Percentiles rank a stretch among this genome's conserved stretches.
phyloP scores from a whole-genome alignment of 192 early-diverging fungal species.

The Coemansia sp. region DNA sequence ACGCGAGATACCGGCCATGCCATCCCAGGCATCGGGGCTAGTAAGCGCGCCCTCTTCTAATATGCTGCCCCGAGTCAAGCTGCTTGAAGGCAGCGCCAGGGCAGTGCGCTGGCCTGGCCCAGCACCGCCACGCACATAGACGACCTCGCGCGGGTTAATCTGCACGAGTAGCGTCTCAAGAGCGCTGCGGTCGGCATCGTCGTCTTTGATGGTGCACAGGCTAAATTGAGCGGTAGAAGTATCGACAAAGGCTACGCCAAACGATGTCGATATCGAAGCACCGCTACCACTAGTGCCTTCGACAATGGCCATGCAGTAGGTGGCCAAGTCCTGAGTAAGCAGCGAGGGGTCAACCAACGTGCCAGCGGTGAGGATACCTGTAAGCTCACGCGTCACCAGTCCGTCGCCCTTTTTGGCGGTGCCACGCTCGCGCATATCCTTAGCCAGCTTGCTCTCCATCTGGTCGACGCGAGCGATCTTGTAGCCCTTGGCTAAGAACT shows the following conservation, averaged over 20 bases:
- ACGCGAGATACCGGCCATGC: slow-evolving; percentile 52
- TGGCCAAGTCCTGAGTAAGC: slow-evolving; percentile 85
- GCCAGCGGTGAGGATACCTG: slow-evolving; percentile 82
- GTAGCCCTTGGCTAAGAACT: slow-evolving; percentile 94
- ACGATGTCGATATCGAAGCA: slow-evolving; percentile 48
- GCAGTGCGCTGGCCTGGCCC: slow-evolving; percentile 28
- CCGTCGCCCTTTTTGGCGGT: slow-evolving; percentile 62
- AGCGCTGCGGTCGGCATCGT: slow-evolving; percentile 83
- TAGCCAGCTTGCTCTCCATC: slow-evolving; percentile 91
- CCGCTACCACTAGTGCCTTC: slow-evolving; percentile 47
- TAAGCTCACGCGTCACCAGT: slow-evolving; percentile 82
- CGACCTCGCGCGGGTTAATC: slow-evolving; percentile 87
- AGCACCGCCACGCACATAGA: slow-evolving; percentile 56
- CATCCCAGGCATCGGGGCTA: slow-evolving; percentile 50
- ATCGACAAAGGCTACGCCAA: slow-evolving; percentile 93
- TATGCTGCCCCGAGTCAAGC: slow-evolving; percentile 12
- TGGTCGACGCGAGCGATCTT: slow-evolving; percentile 98
- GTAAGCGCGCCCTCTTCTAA: slow-evolving; percentile 1
- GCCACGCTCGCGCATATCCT: slow-evolving; percentile 81
- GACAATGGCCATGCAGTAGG: slow-evolving; percentile 95
- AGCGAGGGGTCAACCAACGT: slow-evolving; percentile 88
- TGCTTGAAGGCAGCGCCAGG: background rate
- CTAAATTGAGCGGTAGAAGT: slow-evolving; percentile 92
- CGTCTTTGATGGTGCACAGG: slow-evolving; percentile 66
- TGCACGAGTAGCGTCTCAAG: slow-evolving; percentile 95